Percentiles rank a stretch among this genome's conserved stretches.
Conservation (phyloP, 805 yeast species). For the Saturnispora besseyi region DNA sequence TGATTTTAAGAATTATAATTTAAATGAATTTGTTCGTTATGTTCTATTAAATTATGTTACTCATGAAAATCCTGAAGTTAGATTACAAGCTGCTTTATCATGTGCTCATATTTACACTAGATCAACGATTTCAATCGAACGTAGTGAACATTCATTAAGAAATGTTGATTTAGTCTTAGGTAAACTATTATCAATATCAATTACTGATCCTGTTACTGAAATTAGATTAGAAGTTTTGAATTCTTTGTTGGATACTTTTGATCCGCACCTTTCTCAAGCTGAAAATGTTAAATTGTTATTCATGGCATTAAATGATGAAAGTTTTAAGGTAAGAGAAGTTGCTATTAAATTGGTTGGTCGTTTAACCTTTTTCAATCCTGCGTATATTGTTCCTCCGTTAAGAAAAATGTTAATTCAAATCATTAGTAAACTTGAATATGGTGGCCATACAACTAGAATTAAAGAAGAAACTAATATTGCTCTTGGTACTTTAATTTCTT, state of each 20-base stretch:
- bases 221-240: constrained; percentile 72
- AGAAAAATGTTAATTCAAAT: constrained; percentile 81
- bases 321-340: constrained; percentile 69
- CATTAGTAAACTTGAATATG: constrained; percentile 75
- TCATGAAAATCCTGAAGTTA: constrained; percentile 67
- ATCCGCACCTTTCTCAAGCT: constrained; percentile 90
- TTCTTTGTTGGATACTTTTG: constrained; percentile 66
- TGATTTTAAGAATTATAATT: constrained; percentile 62
- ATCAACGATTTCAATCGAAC: constrained; percentile 79
- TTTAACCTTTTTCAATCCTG: constrained; percentile 80
- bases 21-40: constrained; percentile 80
- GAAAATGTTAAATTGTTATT: constrained; percentile 78
- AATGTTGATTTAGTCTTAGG: constrained; percentile 82
- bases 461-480: constrained; percentile 83
- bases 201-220: constrained; percentile 82
- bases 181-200: constrained; percentile 69
- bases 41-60: constrained; percentile 81
- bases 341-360: constrained; percentile 78
- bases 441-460: constrained; percentile 57
- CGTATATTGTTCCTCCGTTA: constrained; percentile 88
- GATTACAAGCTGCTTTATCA: constrained; percentile 78
- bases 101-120: constrained; percentile 66
- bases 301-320: constrained; percentile 87
- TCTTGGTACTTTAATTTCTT: constrained; percentile 61
- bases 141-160: constrained; percentile 68